Base-by-base conservation (phyloP, 768 basidiomycete genomes). In the Boletus reticuloceps region DNA sequence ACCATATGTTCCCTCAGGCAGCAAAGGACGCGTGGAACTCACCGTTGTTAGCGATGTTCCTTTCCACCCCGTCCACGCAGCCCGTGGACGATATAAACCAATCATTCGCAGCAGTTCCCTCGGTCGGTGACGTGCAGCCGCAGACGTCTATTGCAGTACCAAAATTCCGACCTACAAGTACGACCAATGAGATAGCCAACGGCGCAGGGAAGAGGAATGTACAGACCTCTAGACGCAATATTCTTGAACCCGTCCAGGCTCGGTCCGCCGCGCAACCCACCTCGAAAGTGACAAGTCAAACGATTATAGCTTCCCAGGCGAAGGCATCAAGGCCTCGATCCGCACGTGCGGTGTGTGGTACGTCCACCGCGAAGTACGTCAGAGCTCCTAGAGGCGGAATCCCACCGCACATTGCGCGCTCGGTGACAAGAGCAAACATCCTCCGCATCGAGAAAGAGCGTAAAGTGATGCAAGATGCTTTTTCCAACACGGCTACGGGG, bases 391-490 rank as follows among this genome's bases (percentile, higher is more conserved):
- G 63, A 43, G 71, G 69, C 17, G 69, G 71, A 16, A 56, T 72
- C 34, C 71, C 69, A 40, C 71, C 71, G 0, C 59, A 64, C 25
- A 53, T 70, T 27, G 71, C 71, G 14, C 61, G 69, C n/a, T 61
- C 64, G 6, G 69, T 70, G 27, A 69, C 69, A 22, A 71, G 56
- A 45, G 65, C 63, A 3, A 63, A 64, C 39, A 57, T 63, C 29
- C 54, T 72, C 12, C 59, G 59, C 17, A 47, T 49, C 14, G 69
- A 72, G 40, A 53, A 60, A 32, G 70, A 67, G 47, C 55, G 63
- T 40, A 58, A 63, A 42, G 51, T 58, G 14, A 64, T 61, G 41
- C 59, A 51, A 38, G 57, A 64, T 34, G 44, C 54, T 13, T 59
- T 53, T 46, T 55, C 47, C 14, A 47, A 36, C 34, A 47, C 56